phyloP scores from a whole-genome alignment of 805 yeast genomes.

The Scheffersomyces spartinae region DNA sequence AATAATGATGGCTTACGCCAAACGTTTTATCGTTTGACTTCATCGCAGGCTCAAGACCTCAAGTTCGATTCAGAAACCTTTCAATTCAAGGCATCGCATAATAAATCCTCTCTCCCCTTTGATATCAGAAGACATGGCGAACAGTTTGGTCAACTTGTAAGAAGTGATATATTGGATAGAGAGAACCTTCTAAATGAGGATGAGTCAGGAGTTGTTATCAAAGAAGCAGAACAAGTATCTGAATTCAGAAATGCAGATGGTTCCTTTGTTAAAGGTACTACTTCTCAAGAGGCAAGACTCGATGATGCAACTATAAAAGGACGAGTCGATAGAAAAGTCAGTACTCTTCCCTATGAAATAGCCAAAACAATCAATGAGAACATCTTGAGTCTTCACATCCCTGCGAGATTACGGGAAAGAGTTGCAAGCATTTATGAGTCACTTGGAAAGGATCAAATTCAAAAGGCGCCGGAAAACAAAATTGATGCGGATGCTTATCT shows the following conservation, averaged over 20 bases:
- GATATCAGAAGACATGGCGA: conserved; percentile 12
- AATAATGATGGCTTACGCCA: too few species aligned
- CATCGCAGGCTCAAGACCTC: too few species aligned
- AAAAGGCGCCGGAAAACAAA: conserved; percentile 29
- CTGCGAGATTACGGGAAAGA: conserved; percentile 50
- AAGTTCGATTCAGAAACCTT: too few species aligned
- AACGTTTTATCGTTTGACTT: too few species aligned
- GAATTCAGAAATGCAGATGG: conserved; percentile 30
- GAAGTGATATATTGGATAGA: conserved; percentile 8
- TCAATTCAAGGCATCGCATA: too few species aligned
- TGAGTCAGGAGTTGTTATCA: neutral
- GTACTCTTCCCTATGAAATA: conserved; percentile 45
- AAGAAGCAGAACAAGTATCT: conserved; percentile 8
- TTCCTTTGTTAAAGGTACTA: conserved; percentile 28
- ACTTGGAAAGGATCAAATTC: conserved; percentile 42
- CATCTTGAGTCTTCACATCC: conserved; percentile 47
- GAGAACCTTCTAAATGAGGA: conserved; percentile 3
- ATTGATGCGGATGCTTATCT: conserved; percentile 69
- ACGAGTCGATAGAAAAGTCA: conserved; percentile 37
- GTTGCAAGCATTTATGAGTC: conserved; percentile 46
- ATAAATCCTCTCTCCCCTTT: conserved; percentile 9
- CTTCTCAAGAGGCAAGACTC: conserved; percentile 42
- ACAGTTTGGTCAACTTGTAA: conserved; percentile 14
- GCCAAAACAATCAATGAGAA: conserved; percentile 51
- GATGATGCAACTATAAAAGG: conserved; percentile 49